Percentiles rank a stretch among this genome's conserved stretches.
Evolutionary conservation across 2,329 filamentous ascomycete genomes (phyloP).

Genomic region (Neonectria sp.): DNA sequence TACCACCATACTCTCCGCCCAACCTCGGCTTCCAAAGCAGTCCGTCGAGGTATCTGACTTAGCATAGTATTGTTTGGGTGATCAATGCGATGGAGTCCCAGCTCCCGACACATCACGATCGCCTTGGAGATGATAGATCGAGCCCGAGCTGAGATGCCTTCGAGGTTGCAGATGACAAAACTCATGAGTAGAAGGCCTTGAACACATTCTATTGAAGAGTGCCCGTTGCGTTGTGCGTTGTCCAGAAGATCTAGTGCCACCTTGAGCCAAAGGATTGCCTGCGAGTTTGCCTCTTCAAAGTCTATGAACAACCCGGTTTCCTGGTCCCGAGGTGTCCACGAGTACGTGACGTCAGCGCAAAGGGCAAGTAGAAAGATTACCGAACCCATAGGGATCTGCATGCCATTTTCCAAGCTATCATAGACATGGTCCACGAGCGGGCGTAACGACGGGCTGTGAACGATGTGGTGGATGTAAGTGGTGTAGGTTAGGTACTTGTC

Average conservation of each 20-base stretch:
- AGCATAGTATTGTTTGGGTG: constrained; percentile 42
- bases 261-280: constrained; percentile 50
- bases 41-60: constrained; percentile 40
- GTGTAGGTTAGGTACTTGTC: constrained; percentile 51
- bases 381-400: constrained; percentile 41
- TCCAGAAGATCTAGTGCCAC: constrained; percentile 52
- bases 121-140: constrained; percentile 16
- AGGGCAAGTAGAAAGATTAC: constrained; percentile 50
- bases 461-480: constrained; percentile 52
- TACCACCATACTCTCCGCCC: constrained; percentile 63
- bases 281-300: constrained; percentile 44
- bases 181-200: constrained; percentile 54
- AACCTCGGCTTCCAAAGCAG: constrained; percentile 52
- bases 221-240: constrained; percentile 44
- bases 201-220: constrained; percentile 51
- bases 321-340: constrained; percentile 49
- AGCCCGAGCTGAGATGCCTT: constrained; percentile 23
- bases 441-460: constrained; percentile 49
- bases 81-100: constrained; percentile 57
- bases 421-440: constrained; percentile 51
- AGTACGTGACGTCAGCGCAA: constrained; percentile 50
- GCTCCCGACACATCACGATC: constrained; percentile 27
- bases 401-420: constrained; percentile 45
- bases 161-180: constrained; percentile 55
- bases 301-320: constrained; percentile 40